phyloP scores from a whole-genome alignment of 1,284 basidiomycete species.

The Marasmius fiardii region DNA sequence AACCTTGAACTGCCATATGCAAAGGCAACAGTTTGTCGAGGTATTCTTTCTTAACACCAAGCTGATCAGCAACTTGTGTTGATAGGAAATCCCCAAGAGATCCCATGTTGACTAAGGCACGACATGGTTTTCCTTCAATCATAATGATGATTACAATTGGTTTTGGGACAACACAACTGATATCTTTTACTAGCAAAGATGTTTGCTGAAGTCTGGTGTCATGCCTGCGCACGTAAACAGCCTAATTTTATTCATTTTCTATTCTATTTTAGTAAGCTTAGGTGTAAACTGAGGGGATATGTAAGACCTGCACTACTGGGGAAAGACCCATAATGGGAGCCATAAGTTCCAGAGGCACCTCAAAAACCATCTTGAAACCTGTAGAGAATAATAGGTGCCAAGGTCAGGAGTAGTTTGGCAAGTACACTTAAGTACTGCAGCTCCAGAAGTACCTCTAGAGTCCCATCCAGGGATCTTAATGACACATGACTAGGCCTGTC shows the following conservation, averaged over 20 bases:
- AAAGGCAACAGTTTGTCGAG: slow-evolving; percentile 23
- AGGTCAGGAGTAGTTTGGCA: no score
- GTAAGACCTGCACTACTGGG: no score
- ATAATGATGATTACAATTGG: neutral
- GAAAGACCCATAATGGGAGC: no score
- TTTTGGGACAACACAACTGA: neutral
- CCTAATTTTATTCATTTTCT: slow-evolving; percentile 3
- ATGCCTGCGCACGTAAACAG: neutral
- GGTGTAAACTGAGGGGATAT: no score
- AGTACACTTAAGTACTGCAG: no score
- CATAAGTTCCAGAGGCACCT: no score
- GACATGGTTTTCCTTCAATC: slow-evolving; percentile 28
- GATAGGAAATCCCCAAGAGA: slow-evolving; percentile 39
- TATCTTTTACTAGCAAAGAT: neutral
- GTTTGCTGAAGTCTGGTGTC: neutral
- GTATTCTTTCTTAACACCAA: slow-evolving; percentile 13
- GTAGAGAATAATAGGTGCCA: no score
- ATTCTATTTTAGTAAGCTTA: no score
- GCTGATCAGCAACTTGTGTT: slow-evolving; percentile 27
- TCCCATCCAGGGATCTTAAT: no score
- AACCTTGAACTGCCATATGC: slow-evolving; percentile 29
- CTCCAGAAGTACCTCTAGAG: no score
- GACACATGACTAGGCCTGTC: no score
- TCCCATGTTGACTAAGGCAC: slow-evolving; percentile 31
- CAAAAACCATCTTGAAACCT: no score